Conservation (phyloP, 73 alveolate genomes). For the Breviolum minutum region DNA sequence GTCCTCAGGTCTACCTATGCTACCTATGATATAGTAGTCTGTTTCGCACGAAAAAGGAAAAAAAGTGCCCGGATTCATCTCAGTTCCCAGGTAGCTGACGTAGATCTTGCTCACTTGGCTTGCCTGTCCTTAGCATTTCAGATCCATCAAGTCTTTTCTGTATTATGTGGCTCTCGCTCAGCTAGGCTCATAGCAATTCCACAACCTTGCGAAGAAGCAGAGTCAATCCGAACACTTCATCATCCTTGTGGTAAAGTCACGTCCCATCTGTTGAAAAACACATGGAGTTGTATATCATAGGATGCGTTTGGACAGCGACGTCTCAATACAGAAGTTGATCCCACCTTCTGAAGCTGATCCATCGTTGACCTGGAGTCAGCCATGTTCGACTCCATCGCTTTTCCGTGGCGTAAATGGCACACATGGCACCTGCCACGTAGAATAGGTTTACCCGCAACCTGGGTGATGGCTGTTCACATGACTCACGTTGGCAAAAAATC, state of each 20-base stretch:
- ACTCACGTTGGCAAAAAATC: background rate
- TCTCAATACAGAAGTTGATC: too few relatives aligned
- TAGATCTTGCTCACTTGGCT: conserved; percentile 79
- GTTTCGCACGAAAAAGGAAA: too few relatives aligned
- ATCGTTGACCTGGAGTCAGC: conserved; percentile 47
- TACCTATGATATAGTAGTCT: too few relatives aligned
- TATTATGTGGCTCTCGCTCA: background rate
- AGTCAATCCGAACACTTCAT: background rate
- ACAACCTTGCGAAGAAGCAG: conserved; percentile 1
- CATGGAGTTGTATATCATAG: too few relatives aligned
- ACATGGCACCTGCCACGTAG: conserved; percentile 30
- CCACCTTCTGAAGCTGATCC: conserved; percentile 71
- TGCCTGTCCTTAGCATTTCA: conserved; percentile 38
- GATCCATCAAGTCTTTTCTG: background rate
- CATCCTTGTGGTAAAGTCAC: too few relatives aligned
- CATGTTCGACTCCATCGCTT: background rate
- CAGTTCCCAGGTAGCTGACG: conserved; percentile 19
- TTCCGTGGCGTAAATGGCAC: background rate
- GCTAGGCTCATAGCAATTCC: conserved; percentile 13
- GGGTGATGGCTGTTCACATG: background rate
- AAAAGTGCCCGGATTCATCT: background rate
- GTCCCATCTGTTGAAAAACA: too few relatives aligned
- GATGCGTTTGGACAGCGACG: too few relatives aligned
- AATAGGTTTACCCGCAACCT: conserved; percentile 71
- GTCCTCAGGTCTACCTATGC: too few relatives aligned